Conservation (phyloP, 2,329 filamentous ascomycete genomes). For the Tolypocladium ophioglossoides region DNA sequence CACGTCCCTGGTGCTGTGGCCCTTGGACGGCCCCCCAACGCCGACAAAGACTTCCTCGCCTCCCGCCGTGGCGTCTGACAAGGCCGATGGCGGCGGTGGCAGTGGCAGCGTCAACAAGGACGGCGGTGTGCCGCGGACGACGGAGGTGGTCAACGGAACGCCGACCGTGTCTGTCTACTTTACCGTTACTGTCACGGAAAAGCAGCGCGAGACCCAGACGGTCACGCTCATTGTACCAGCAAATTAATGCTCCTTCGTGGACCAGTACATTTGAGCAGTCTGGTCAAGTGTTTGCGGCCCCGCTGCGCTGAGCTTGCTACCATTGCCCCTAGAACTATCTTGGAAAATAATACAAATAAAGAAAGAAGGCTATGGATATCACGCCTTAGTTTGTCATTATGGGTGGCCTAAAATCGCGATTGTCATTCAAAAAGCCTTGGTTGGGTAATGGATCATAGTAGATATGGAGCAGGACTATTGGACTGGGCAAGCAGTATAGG, state of each 20-base stretch:
- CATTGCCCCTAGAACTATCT: not conserved
- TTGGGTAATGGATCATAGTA: not conserved
- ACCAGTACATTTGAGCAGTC: too few relatives aligned
- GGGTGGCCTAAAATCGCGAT: not conserved
- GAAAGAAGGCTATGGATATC: not conserved
- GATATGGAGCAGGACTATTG: not conserved
- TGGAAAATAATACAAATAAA: not conserved
- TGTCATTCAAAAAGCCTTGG: not conserved
- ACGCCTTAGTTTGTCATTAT: not conserved
- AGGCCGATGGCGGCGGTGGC: slow-evolving; percentile 1
- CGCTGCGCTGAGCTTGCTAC: too few relatives aligned
- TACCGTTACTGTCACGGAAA: slow-evolving; percentile 25
- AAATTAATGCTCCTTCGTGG: not conserved
- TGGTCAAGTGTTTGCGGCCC: not conserved
- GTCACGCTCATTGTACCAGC: slow-evolving; percentile 16
- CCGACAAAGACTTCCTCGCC: not conserved
- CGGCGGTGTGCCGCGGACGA: slow-evolving; percentile 11
- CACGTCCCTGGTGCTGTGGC: slow-evolving; percentile 15
- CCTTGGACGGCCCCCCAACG: slow-evolving; percentile 10
- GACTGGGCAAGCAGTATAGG: not conserved
- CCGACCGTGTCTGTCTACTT: slow-evolving; percentile 24
- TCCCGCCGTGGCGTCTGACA: not conserved
- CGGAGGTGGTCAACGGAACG: slow-evolving; percentile 15
- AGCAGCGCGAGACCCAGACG: slow-evolving; percentile 17
- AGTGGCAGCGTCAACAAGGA: not conserved